phyloP scores from a whole-genome alignment of 805 yeast species.

The Nakazawaea anatomiae region DNA sequence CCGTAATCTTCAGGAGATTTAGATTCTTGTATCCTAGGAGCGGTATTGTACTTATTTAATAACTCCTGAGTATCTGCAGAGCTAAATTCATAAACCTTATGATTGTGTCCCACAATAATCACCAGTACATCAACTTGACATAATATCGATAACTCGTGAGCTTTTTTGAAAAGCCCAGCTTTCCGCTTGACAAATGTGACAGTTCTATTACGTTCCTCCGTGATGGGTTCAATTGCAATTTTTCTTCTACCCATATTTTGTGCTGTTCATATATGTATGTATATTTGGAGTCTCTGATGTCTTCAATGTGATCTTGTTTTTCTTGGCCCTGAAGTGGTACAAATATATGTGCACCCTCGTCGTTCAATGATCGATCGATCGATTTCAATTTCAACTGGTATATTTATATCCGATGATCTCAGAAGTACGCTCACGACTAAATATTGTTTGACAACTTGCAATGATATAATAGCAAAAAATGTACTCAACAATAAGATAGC shows the following conservation, averaged over 20 bases:
- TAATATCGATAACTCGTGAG: constrained; percentile 79
- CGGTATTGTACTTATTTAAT: constrained; percentile 30
- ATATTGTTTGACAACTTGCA: too few relatives aligned
- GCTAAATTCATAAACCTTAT: constrained; percentile 79
- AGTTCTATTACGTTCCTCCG: constrained; percentile 81
- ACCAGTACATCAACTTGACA: constrained; percentile 94
- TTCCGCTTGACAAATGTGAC: constrained; percentile 91
- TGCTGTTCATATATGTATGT: background rate
- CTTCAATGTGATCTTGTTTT: background rate
- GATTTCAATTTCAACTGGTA: too few relatives aligned
- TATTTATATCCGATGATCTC: too few relatives aligned
- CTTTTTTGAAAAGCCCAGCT: constrained; percentile 87
- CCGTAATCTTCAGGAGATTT: constrained; percentile 68
- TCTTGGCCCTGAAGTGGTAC: too few relatives aligned
- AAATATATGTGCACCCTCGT: too few relatives aligned
- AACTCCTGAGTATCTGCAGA: constrained; percentile 58
- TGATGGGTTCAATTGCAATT: constrained; percentile 85
- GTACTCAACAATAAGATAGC: too few relatives aligned
- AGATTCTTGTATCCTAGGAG: constrained; percentile 39
- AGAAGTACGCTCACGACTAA: too few relatives aligned
- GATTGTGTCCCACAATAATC: constrained; percentile 76
- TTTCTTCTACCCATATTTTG: constrained; percentile 91
- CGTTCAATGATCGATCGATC: too few relatives aligned
- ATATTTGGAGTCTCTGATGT: background rate
- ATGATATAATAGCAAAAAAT: too few relatives aligned